A percentile compares a stretch with the other conserved stretches of the same genome.
phyloP scores from a whole-genome alignment of 2,329 filamentous ascomycete species.

The Xylariaceae sp. region DNA sequence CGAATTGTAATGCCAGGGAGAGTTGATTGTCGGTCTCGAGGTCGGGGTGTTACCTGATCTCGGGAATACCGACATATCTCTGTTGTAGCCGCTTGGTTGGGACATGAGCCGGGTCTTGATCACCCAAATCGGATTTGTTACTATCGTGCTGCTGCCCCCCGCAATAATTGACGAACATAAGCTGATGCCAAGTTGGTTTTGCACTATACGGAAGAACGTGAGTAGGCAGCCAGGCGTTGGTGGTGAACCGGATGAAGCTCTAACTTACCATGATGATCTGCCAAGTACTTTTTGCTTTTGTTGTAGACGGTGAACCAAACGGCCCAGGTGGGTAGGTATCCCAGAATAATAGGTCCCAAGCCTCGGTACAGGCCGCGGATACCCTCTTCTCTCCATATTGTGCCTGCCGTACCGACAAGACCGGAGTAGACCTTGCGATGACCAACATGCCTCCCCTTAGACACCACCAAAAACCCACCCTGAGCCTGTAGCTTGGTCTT shows the following conservation, averaged over 20 bases:
- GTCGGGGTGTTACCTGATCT: conserved; percentile 52
- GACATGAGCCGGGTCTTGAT: conserved; percentile 99
- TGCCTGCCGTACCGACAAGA: conserved; percentile 75
- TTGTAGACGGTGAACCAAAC: conserved; percentile 98
- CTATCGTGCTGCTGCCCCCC: conserved; percentile 86
- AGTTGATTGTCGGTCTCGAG: conserved; percentile 51
- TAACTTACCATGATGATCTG: conserved; percentile 59
- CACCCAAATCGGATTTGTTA: conserved; percentile 98
- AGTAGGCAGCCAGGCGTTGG: conserved; percentile 15
- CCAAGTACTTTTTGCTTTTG: conserved; percentile 72
- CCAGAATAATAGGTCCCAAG: conserved; percentile 87
- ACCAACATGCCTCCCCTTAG: conserved; percentile 45
- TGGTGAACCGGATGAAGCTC: not conserved
- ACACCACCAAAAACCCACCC: conserved; percentile 66
- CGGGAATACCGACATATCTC: conserved; percentile 44
- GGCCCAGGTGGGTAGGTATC: conserved; percentile 96
- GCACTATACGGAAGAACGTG: conserved; percentile 32
- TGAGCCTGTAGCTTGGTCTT: conserved; percentile 98
- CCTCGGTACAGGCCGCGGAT: conserved; percentile 88
- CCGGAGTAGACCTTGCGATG: conserved; percentile 71
- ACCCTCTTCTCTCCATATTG: conserved; percentile 86
- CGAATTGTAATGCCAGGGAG: conserved; percentile 86
- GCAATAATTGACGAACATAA: conserved; percentile 88
- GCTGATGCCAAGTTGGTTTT: conserved; percentile 72
- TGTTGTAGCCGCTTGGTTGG: conserved; percentile 56